A percentile compares a stretch with the other conserved stretches of the same genome.
phyloP scores from a whole-genome alignment of 1,139 yeast species.

The Lodderomyces elongisporus region DNA sequence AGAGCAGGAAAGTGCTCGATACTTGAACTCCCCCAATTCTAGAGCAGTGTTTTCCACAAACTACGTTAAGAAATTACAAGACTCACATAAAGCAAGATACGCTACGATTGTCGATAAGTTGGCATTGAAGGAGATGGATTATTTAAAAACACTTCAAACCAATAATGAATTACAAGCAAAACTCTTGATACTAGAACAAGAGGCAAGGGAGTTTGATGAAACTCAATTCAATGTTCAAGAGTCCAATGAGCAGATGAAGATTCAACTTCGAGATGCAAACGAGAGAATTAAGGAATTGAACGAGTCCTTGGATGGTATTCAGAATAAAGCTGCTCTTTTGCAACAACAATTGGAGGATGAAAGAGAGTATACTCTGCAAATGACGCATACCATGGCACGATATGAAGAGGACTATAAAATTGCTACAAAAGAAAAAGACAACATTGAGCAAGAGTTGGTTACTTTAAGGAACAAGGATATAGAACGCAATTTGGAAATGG shows the following conservation, averaged over 20 bases:
- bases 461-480: not conserved
- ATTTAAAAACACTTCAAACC: no score
- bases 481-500: not conserved
- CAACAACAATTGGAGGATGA: no score
- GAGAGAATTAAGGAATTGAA: no score
- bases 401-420: no score
- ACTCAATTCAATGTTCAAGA: not conserved
- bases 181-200: not conserved
- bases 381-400: no score
- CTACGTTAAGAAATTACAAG: conserved; percentile 28
- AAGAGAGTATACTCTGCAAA: no score
- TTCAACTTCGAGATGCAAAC: not conserved
- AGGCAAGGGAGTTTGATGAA: not conserved
- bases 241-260: not conserved
- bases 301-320: no score
- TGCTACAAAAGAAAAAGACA: not conserved
- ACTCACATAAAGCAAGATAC: conserved; percentile 15
- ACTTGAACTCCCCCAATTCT: conserved; percentile 32
- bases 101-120: not conserved
- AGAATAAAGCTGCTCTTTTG: no score
- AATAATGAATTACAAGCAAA: not conserved
- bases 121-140: not conserved
- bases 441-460: not conserved
- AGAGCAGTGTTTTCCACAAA: conserved; percentile 33
- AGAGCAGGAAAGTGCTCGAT: conserved; percentile 13